Evolutionary conservation across 2,329 filamentous ascomycete species (phyloP), one percentile per base, ranked within the genome.

Genomic region (Calonectria multiphialidica): DNA sequence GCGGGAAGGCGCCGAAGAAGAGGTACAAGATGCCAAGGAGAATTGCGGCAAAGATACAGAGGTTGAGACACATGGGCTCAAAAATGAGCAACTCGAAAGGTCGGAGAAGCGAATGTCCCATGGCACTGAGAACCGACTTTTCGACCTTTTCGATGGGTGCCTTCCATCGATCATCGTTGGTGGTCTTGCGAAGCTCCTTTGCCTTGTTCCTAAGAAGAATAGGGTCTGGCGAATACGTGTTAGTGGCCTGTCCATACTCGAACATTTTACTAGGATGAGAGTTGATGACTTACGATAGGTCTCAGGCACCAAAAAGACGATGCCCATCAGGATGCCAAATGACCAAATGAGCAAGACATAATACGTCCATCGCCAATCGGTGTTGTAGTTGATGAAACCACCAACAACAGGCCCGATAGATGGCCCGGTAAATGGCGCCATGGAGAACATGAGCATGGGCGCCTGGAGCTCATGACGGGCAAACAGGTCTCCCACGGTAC

Each of bases 21-120:
- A 98, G 90, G 81, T 98, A 98, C 2, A 98, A 85, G 53, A 98
- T 93, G 6, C 95, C 96, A 9, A 98, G 87, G n/a, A 98, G 86
- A 66, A 98, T 90, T 45, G 95, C 95, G 1, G 94, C 94, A 77
- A 96, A 94, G 25, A 97, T 84, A 83, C 95, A 97, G 30, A 98
- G 90, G 76, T 92, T 91, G 70, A 97, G 86, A 72, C 93, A 94
- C 95, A 98, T 98, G 75, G 94, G 94, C 85, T 98, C 95, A 66
- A 94, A 89, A 62, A 93, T 83, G 67, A 98, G 88, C 7, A 98
- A 89, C 83, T 97, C 90, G 81, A 97, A 94, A 7, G 95, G 95
- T n/a, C 92, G 88, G 64, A 90, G 84, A 40, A 93, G 86, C 1
- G 91, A 93, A 57, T 84, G 83, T 8, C 88, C 84, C 23, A 95